Evolutionary conservation across 441 rosid genomes (phyloP).

Genomic region (Isatis lusitanica): DNA sequence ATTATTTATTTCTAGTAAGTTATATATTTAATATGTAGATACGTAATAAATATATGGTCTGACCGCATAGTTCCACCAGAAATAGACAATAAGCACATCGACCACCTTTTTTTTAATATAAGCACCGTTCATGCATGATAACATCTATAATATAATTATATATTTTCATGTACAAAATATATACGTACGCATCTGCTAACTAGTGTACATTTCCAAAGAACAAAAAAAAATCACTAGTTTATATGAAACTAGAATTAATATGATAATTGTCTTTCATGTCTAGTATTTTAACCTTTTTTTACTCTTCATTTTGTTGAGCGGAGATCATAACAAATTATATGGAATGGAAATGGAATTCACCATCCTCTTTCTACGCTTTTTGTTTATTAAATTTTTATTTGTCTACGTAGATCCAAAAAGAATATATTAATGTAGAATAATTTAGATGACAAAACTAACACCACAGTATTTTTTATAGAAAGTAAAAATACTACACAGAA

Average conservation of each 20-base stretch:
- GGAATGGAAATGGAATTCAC: not conserved
- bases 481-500: no score
- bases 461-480: not conserved
- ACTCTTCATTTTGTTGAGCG: not conserved
- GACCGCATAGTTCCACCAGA: conserved; percentile 15
- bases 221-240: not conserved
- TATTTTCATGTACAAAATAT: not conserved
- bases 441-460: not conserved
- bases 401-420: not conserved
- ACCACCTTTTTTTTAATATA: not conserved
- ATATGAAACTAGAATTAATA: not conserved
- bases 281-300: not conserved
- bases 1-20: not conserved
- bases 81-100: conserved; percentile 29
- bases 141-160: not conserved
- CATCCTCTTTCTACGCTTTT: not conserved
- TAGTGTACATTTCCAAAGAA: not conserved
- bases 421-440: not conserved
- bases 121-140: conserved; percentile 16
- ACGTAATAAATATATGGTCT: conserved; percentile 4
- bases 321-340: not conserved
- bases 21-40: not conserved
- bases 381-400: not conserved
- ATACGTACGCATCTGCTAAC: not conserved
- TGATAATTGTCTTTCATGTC: conserved; percentile 1